Evolutionary conservation across 1,139 yeast genomes (phyloP).

Genomic region (Debaryomycetaceae sp.): DNA sequence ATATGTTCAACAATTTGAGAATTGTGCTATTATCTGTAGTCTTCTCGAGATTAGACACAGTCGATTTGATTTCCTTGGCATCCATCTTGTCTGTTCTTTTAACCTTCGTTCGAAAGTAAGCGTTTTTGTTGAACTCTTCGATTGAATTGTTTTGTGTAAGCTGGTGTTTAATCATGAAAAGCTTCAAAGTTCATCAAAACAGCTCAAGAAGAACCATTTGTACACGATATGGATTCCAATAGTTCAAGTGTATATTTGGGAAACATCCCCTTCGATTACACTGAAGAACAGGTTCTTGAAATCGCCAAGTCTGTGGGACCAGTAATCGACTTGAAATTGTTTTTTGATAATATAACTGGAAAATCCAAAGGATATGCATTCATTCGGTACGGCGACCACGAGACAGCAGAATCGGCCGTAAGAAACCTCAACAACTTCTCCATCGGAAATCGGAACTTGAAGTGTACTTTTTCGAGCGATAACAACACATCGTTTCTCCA

Average conservation of each 20-base stretch:
- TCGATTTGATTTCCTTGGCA: slow-evolving; percentile 66
- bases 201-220: too few species aligned
- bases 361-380: slow-evolving; percentile 90
- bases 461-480: slow-evolving; percentile 69
- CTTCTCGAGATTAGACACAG: slow-evolving; percentile 71
- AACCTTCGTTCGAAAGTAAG: not conserved
- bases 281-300: slow-evolving; percentile 85
- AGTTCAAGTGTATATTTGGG: slow-evolving; percentile 33
- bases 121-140: too few species aligned
- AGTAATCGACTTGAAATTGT: slow-evolving; percentile 66
- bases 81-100: slow-evolving; percentile 44
- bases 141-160: not conserved
- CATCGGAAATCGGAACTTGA: slow-evolving; percentile 67
- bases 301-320: slow-evolving; percentile 86
- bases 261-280: slow-evolving; percentile 45
- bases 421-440: slow-evolving; percentile 79
- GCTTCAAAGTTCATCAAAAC: not conserved
- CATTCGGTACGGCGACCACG: slow-evolving; percentile 69
- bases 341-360: slow-evolving; percentile 87
- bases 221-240: slow-evolving; percentile 14
- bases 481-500: slow-evolving; percentile 16
- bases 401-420: slow-evolving; percentile 89
- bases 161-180: not conserved
- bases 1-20: slow-evolving; percentile 59
- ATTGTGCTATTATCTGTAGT: slow-evolving; percentile 66